Percentiles rank a stretch among this genome's conserved stretches.
Conservation (phyloP, 805 yeast genomes). For the Maudiozyma serrabonitensis region DNA sequence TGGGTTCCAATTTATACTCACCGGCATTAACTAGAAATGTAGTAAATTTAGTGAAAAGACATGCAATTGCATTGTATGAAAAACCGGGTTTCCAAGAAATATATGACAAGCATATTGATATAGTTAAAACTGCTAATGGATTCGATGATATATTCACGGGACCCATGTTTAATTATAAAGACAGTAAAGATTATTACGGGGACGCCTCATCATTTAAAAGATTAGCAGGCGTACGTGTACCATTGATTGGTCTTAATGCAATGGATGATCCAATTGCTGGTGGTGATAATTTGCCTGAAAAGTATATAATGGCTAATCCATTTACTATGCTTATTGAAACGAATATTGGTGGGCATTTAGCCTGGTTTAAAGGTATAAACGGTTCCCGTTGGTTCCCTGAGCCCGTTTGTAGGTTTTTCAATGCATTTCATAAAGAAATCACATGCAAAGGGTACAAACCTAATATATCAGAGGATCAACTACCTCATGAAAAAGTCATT, state of each 20-base stretch:
- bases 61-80: conserved; percentile 32
- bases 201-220: conserved; percentile 49
- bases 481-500: conserved; percentile 10
- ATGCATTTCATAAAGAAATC: conserved; percentile 26
- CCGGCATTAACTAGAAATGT: conserved; percentile 43
- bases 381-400: conserved; percentile 60
- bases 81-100: conserved; percentile 15
- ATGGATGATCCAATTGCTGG: conserved; percentile 71
- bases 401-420: conserved; percentile 39
- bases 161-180: conserved; percentile 52
- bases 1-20: conserved; percentile 41
- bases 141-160: conserved; percentile 63
- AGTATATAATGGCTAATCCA: conserved; percentile 48
- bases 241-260: conserved; percentile 54
- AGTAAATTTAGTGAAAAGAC: conserved; percentile 33
- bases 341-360: conserved; percentile 71
- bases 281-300: conserved; percentile 37
- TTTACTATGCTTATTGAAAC: conserved; percentile 49
- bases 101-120: conserved; percentile 18
- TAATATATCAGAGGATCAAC: conserved; percentile 3
- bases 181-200: conserved; percentile 57
- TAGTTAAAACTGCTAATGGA: conserved; percentile 33
- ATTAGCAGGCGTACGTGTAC: conserved; percentile 45
- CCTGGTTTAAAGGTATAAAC: conserved; percentile 49
- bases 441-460: conserved; percentile 18